Conservation (phyloP, 2,329 filamentous ascomycete species). For the Aureobasidium pullulans region DNA sequence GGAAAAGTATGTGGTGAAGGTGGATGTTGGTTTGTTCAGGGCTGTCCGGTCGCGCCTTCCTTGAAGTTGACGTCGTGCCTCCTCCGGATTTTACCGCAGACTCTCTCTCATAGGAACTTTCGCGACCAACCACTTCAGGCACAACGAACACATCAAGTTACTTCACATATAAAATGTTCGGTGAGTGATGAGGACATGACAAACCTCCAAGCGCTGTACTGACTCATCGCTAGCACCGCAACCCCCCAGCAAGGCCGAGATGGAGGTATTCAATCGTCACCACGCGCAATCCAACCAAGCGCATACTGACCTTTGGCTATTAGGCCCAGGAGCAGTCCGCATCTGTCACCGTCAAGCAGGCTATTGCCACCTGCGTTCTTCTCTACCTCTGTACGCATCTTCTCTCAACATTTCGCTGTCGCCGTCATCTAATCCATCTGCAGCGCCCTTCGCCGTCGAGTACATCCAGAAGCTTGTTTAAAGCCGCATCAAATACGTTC, state of each 20-base stretch:
- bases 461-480: constrained; percentile 44
- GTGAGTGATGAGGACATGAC: not conserved
- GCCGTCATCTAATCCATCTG: not conserved
- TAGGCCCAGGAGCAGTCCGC: constrained; percentile 59
- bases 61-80: constrained; percentile 10
- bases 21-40: not conserved
- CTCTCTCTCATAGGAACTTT: not conserved
- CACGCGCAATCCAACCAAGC: not conserved
- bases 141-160: not conserved
- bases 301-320: constrained; percentile 1
- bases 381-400: constrained; percentile 68
- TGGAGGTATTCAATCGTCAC: constrained; percentile 37
- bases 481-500: not conserved
- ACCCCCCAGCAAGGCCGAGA: constrained; percentile 62
- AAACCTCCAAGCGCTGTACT: not conserved
- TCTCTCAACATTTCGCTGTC: not conserved
- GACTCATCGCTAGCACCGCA: constrained; percentile 50
- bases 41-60: not conserved
- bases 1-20: not conserved
- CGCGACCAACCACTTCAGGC: not conserved
- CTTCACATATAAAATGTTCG: constrained; percentile 7
- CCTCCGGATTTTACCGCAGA: constrained; percentile 4
- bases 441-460: constrained; percentile 51
- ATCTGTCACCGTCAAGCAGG: constrained; percentile 58
- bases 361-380: constrained; percentile 56